Base-by-base conservation (phyloP, 2,329 filamentous ascomycete genomes). In the Lojkania enalia region DNA sequence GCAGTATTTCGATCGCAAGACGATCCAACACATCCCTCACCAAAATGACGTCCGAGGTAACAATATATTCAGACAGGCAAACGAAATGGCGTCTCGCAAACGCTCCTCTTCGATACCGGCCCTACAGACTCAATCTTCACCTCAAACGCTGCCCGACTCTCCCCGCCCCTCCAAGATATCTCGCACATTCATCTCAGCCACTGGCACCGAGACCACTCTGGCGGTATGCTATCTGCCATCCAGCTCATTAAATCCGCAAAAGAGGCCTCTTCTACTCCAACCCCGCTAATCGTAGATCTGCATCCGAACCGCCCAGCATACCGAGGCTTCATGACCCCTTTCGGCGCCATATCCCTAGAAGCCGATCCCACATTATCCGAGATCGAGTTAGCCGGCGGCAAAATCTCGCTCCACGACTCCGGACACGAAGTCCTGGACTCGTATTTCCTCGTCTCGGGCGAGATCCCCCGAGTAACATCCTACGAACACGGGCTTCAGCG, bases 141-240 rank as follows among this genome's bases (percentile, higher is more conserved):
- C 51, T 63, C 69, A n/a, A 81, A 81, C 49, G 71, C 67, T 3
- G 71, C 61, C 3, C 67, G 77, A 2, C 57, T 79, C 14, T 58
- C 66, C 19, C 63, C 73, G 1, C 67, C 77, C 52, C 58, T 78
- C 3, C 60, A 69, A 1, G 52, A 58, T 0, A 64, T 81, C 18
- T 77, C 80, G 49, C 45, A 73, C 12, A 71, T 80, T 15, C 70
- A 78, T 36, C 61, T 81, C 18, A 77, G 75, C 4, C 75, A 79
- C 52, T 80, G 78, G 78, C 77, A 82, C 61, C 71, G 78, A 29
- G 77, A 82, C 49, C 77, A 82, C 51, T 79, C 77, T 19, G 76
- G 74, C n/a, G 77, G 78, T 4, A 69, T 82, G 61, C 60, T 74
- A 15, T 67, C 67, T 33, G 77, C 78, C n/a, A 64, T 82, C 33